Evolutionary conservation across 306 rosid species (phyloP), one percentile per base, ranked within the genome.

Genomic region (Cicer bijugum): DNA sequence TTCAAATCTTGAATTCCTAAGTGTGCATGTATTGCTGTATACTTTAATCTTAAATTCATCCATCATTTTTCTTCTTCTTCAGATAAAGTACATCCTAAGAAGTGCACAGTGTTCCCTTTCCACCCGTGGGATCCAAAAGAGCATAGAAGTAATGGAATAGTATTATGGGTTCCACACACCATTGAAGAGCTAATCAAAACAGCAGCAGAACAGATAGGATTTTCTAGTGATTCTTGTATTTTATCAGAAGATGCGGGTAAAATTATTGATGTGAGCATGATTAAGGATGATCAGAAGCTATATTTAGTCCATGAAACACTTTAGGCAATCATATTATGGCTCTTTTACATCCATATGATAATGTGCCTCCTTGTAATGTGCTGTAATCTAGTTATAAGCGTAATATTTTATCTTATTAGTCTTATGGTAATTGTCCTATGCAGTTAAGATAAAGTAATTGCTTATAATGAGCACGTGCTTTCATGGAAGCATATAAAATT

Each of bases 201-300:
- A 39, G 89, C 96, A 11, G 48, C 89, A 67, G 86, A 89, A 40
- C 81, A 88, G 35, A 84, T 85, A 46, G 81, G 78, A 59, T 9
- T 79, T 75, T 61, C 83, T 74, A 75, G 75, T 3, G 80, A 66
- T 59, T 70, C 75, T 52, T 85, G 75, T 75, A 75, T 94, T 77
- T 80, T 94, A 82, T 79, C 99, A 17, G 97, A 91, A 86, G 97
- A 94, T 53, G 95, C 75, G 47, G 99, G 99, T 77, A 88, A 89
- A 88, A 88, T 94, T 84, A 82, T 75, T 50, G 95, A 94, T 55
- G 83, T 84, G 6, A 67, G 74, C 75, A 77, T 94, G 89, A 79
- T 94, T 80, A 84, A 67, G 82, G 96, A 94, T 62, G 82, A 75
- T 40, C 91, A 94, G 85, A 94, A 86, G 85, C 78, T 94, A 80